Evolutionary conservation across 116 monocot genomes (phyloP).

Genomic region (Zostera marina): DNA sequence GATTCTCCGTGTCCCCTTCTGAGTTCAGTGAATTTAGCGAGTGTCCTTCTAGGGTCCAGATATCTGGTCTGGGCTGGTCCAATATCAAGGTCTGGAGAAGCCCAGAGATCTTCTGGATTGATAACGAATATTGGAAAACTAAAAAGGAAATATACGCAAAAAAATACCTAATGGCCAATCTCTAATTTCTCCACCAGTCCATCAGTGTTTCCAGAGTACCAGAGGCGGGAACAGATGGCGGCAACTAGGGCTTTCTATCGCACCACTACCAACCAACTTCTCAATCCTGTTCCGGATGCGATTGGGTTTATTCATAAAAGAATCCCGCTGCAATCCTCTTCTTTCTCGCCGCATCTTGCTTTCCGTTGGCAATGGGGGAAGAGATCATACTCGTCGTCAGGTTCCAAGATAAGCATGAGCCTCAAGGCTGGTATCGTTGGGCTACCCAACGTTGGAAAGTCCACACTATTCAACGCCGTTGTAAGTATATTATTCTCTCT

Average conservation of each 20-base stretch:
- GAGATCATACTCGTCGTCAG: slow-evolving; percentile 21
- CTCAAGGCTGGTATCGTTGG: slow-evolving; percentile 93
- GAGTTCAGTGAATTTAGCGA: no score
- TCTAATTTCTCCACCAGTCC: not conserved
- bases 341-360: not conserved
- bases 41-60: no score
- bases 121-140: no score
- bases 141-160: no score
- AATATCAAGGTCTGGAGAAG: no score
- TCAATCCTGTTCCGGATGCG: slow-evolving; percentile 3
- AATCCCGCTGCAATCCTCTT: not conserved
- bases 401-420: slow-evolving; percentile 71
- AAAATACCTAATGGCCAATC: no score
- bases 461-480: slow-evolving; percentile 95
- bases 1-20: no score
- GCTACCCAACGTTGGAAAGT: slow-evolving; percentile 95
- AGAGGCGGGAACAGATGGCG: not conserved
- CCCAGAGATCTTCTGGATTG: no score
- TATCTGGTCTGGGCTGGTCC: no score
- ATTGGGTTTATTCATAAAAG: not conserved
- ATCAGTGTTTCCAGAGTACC: not conserved
- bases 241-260: slow-evolving; percentile 6
- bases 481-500: slow-evolving; percentile 21
- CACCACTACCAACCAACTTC: slow-evolving; percentile 3
- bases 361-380: slow-evolving; percentile 7